Evolutionary conservation across 208 protist species (phyloP).

Genomic region (Trypanosoma theileri): DNA sequence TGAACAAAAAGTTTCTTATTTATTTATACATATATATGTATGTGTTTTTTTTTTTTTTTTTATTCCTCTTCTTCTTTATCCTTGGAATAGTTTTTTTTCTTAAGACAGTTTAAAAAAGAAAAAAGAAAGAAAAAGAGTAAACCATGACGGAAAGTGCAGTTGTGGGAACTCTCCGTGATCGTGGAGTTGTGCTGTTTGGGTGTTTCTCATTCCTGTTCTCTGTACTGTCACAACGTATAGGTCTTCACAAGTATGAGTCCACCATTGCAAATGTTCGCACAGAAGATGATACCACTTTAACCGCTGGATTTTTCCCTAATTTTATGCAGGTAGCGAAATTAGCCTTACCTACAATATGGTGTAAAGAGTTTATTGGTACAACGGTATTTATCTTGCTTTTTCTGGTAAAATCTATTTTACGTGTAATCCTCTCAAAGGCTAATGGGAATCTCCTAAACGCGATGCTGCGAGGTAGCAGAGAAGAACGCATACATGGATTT

Average conservation of each 20-base stretch:
- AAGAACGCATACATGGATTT: slow-evolving; percentile 53
- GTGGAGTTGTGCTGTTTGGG: slow-evolving; percentile 8
- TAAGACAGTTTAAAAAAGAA: too few species aligned
- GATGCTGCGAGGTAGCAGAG: slow-evolving; percentile 57
- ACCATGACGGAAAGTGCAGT: neutral
- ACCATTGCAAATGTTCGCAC: slow-evolving; percentile 45
- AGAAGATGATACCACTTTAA: slow-evolving; percentile 63
- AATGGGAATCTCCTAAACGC: slow-evolving; percentile 69
- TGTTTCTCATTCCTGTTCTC: slow-evolving; percentile 11
- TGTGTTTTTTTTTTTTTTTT: too few species aligned
- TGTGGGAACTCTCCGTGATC: neutral
- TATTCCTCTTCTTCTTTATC: too few species aligned
- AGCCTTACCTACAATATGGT: slow-evolving; percentile 71
- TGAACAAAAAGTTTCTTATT: too few species aligned
- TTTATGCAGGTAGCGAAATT: slow-evolving; percentile 65
- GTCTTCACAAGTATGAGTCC: slow-evolving; percentile 41
- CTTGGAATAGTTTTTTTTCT: too few species aligned
- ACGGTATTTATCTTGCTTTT: slow-evolving; percentile 81
- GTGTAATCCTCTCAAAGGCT: slow-evolving; percentile 55
- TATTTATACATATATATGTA: too few species aligned
- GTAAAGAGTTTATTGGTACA: slow-evolving; percentile 62
- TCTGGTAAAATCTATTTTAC: slow-evolving; percentile 72
- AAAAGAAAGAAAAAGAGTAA: too few species aligned
- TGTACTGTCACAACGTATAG: slow-evolving; percentile 40
- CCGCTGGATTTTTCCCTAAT: slow-evolving; percentile 46